A percentile compares a stretch with the other conserved stretches of the same genome.
These are phyloP conservation scores for Galeopsis tetrahit DNA, from an alignment of 257 asterid species.

Conservation along the genomic window DNA sequence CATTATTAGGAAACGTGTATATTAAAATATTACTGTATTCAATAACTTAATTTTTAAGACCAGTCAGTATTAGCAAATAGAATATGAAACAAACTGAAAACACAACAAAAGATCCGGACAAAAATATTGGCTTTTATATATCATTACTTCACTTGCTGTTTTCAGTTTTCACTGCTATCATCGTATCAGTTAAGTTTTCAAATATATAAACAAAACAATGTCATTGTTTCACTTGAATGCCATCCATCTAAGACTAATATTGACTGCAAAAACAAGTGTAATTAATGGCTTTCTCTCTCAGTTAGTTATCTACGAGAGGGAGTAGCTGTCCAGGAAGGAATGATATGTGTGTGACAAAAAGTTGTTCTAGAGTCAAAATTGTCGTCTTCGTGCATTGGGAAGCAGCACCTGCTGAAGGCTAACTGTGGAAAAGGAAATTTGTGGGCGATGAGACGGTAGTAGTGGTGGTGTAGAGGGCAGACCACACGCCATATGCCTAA, in stretches of 20 bases:
- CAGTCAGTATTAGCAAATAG: neutral
- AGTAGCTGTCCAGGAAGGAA: neutral
- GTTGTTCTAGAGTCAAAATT: neutral
- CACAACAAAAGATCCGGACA: neutral
- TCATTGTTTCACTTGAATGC: neutral
- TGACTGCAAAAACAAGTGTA: neutral
- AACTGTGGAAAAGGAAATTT: slow-evolving; percentile 10
- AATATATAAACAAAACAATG: neutral
- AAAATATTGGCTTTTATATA: slow-evolving; percentile 15
- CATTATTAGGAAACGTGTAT: neutral
- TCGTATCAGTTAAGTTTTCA: neutral
- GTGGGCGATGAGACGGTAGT: slow-evolving; percentile 6
- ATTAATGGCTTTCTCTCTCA: neutral
- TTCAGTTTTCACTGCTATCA: neutral
- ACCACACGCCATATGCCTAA: slow-evolving; percentile 32
- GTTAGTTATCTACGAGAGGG: neutral
- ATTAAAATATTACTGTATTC: too few relatives aligned
- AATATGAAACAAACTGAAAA: neutral
- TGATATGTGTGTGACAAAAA: neutral
- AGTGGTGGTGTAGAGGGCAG: neutral
- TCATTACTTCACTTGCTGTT: neutral
- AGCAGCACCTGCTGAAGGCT: neutral
- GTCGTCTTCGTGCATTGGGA: slow-evolving; percentile 1
- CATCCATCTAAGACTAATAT: neutral
- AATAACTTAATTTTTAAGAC: neutral